Conservation (phyloP, 352 stramenopile species). For the Hyaloperonospora brassicae region DNA sequence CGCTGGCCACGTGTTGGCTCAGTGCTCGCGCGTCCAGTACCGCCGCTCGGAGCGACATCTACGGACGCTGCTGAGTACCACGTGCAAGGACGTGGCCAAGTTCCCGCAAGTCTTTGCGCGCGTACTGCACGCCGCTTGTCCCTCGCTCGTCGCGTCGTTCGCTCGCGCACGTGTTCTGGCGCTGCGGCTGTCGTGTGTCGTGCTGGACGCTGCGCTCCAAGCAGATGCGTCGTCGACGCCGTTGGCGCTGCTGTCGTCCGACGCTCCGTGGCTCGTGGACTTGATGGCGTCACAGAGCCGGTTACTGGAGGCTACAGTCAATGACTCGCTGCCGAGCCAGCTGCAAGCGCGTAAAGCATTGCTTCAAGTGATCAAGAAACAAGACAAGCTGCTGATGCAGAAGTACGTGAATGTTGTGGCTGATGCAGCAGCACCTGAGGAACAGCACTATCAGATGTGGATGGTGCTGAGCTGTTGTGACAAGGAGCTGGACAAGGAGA, state of each 20-base stretch:
- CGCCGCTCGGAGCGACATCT: slow-evolving; percentile 51
- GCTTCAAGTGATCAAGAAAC: slow-evolving; percentile 37
- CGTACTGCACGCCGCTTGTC: slow-evolving; percentile 34
- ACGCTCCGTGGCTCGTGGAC: slow-evolving; percentile 37
- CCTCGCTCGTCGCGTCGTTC: slow-evolving; percentile 46
- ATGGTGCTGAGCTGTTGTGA: slow-evolving; percentile 32
- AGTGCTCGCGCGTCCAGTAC: slow-evolving; percentile 46
- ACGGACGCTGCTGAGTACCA: slow-evolving; percentile 37
- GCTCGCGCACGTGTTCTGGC: slow-evolving; percentile 40
- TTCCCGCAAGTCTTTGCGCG: slow-evolving; percentile 46
- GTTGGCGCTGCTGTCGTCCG: not conserved
- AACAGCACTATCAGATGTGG: slow-evolving; percentile 62
- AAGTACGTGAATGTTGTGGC: slow-evolving; percentile 35
- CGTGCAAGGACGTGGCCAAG: slow-evolving; percentile 24
- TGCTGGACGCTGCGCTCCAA: slow-evolving; percentile 34
- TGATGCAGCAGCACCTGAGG: slow-evolving; percentile 21
- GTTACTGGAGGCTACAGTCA: slow-evolving; percentile 51
- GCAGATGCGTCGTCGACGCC: slow-evolving; percentile 2
- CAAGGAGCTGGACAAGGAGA: slow-evolving; percentile 19
- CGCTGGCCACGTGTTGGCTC: slow-evolving; percentile 49
- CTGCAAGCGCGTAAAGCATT: slow-evolving; percentile 36
- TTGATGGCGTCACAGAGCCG: slow-evolving; percentile 38
- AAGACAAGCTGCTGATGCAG: slow-evolving; percentile 29
- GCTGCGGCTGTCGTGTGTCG: slow-evolving; percentile 46
- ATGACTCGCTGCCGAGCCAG: slow-evolving; percentile 39